These are phyloP conservation scores for Fusarium oligoseptatum DNA, from an alignment of 2,329 filamentous ascomycete species.

Conservation along the genomic window DNA sequence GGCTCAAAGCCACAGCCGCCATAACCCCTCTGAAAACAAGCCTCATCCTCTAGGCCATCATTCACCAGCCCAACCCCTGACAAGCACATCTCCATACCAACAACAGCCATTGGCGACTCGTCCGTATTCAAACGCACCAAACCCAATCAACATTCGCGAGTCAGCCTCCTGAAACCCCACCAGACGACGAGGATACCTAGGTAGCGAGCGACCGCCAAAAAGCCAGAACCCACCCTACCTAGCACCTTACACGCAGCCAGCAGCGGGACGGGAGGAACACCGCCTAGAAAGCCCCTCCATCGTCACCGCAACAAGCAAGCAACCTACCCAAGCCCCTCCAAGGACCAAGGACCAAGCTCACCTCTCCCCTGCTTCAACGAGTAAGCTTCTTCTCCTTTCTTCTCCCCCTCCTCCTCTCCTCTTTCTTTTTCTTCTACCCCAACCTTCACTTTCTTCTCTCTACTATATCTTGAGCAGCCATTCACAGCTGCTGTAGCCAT, in stretches of 20 bases:
- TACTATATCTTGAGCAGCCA: constrained; percentile 24
- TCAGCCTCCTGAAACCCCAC: constrained; percentile 18
- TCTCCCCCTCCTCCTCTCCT: constrained; percentile 18
- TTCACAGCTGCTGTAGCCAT: constrained; percentile 16
- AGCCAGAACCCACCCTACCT: constrained; percentile 6
- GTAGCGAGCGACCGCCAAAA: constrained; percentile 26
- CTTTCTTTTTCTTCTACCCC: constrained; percentile 2
- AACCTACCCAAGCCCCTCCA: constrained; percentile 39
- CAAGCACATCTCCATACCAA: constrained; percentile 23
- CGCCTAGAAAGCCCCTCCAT: constrained; percentile 50
- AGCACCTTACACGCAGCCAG: background rate
- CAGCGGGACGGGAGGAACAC: constrained; percentile 28
- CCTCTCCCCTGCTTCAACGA: constrained; percentile 39
- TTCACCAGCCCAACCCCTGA: constrained; percentile 31
- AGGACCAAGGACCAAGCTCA: constrained; percentile 38
- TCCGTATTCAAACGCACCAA: constrained; percentile 12
- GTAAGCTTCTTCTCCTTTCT: constrained; percentile 38
- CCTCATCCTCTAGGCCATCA: constrained; percentile 16
- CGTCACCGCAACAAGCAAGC: constrained; percentile 49
- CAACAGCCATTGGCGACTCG: constrained; percentile 26
- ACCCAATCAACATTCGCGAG: constrained; percentile 5
- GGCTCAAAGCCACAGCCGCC: constrained; percentile 19
- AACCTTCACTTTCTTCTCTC: constrained; percentile 27
- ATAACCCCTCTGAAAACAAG: constrained; percentile 28
- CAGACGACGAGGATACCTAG: background rate